A percentile compares a stretch with the other conserved stretches of the same genome.
These are phyloP conservation scores for Exsudoporus frostii DNA, from an alignment of 768 basidiomycete genomes.

Conservation along the genomic window DNA sequence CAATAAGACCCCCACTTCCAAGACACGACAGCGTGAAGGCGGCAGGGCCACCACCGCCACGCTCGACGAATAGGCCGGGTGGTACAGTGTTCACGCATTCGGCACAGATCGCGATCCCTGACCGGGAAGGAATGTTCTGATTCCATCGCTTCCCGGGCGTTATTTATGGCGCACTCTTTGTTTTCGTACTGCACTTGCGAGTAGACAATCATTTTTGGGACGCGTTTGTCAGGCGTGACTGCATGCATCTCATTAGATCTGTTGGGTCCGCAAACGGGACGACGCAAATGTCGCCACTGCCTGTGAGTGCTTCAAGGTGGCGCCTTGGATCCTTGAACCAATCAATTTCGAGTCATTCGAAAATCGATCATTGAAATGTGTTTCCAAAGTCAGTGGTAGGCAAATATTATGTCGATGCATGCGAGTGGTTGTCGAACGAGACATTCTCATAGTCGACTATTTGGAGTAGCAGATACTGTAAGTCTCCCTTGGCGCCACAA, in stretches of 20 bases:
- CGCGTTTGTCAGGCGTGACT: constrained; percentile 27
- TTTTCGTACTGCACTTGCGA: background rate
- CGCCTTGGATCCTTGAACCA: too few relatives aligned
- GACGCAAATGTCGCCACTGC: too few relatives aligned
- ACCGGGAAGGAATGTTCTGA: constrained; percentile 64
- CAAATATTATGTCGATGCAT: too few relatives aligned
- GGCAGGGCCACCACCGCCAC: constrained; percentile 59
- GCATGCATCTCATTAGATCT: constrained; percentile 12
- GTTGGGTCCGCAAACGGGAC: too few relatives aligned
- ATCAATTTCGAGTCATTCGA: too few relatives aligned
- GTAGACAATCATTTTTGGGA: background rate
- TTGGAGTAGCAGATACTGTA: too few relatives aligned
- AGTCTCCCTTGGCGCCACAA: too few relatives aligned
- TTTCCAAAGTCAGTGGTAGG: too few relatives aligned
- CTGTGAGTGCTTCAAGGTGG: too few relatives aligned
- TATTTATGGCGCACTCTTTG: background rate
- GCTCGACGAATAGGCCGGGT: constrained; percentile 64
- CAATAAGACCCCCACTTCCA: constrained; percentile 24
- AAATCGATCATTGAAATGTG: too few relatives aligned
- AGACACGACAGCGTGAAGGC: constrained; percentile 29
- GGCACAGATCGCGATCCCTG: constrained; percentile 51
- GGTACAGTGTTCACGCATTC: constrained; percentile 43
- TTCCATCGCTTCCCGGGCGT: background rate
- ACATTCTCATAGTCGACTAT: too few relatives aligned
- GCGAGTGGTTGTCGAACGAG: too few relatives aligned